phyloP scores from a whole-genome alignment of 176 grass and related monocot species.

The Oropetium thomaeum region DNA sequence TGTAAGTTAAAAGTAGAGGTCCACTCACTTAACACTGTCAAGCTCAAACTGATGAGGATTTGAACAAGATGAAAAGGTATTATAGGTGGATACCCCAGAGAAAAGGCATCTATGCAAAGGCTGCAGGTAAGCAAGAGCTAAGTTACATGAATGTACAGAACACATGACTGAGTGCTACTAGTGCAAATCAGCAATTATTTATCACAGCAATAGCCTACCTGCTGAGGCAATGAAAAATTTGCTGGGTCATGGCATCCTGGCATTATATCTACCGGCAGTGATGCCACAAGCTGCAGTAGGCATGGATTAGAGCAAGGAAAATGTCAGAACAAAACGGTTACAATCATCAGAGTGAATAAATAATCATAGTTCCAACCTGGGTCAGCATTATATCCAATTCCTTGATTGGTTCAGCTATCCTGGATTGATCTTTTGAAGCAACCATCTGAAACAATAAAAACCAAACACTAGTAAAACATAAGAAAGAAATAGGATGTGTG shows the following conservation, averaged over 20 bases:
- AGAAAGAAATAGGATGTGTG: neutral
- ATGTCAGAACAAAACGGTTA: neutral
- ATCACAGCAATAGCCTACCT: slow-evolving; percentile 44
- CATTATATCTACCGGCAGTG: slow-evolving; percentile 93
- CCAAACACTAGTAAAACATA: neutral
- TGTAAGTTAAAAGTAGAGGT: neutral
- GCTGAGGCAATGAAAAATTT: slow-evolving; percentile 95
- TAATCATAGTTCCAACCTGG: slow-evolving; percentile 57
- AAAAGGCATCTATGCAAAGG: slow-evolving; percentile 93
- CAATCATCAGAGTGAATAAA: slow-evolving; percentile 8
- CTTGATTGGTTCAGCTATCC: slow-evolving; percentile 85
- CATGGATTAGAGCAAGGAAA: slow-evolving; percentile 18
- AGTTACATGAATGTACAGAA: slow-evolving; percentile 15
- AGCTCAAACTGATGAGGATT: slow-evolving; percentile 97
- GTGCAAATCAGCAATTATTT: slow-evolving; percentile 18
- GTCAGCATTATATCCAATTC: slow-evolving; percentile 96
- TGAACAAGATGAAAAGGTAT: slow-evolving; percentile 78
- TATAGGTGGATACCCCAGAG: slow-evolving; percentile 80
- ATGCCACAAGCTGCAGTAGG: slow-evolving; percentile 67
- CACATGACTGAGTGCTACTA: neutral
- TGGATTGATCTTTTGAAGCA: slow-evolving; percentile 80
- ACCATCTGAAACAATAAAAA: slow-evolving; percentile 52
- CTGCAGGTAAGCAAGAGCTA: slow-evolving; percentile 42
- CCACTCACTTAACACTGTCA: slow-evolving; percentile 75
- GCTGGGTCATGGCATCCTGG: slow-evolving; percentile 83